These are phyloP conservation scores for Penicillium bovifimosum DNA, from an alignment of 495 filamentous ascomycete genomes.

Conservation along the genomic window DNA sequence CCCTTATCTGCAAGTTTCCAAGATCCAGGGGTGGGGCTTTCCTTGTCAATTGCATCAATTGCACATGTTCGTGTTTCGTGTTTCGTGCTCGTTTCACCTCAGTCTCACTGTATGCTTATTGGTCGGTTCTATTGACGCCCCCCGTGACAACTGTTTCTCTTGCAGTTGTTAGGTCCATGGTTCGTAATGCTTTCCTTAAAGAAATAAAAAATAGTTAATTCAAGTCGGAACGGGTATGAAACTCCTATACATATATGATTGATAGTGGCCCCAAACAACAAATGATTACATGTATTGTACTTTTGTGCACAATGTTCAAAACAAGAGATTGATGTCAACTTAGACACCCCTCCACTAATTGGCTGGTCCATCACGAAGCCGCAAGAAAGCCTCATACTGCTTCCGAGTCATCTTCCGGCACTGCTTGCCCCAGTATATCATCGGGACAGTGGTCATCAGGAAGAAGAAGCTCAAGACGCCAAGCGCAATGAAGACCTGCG, in stretches of 20 bases:
- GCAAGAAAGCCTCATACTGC: constrained; percentile 16
- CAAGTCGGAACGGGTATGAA: neutral
- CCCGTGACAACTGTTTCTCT: too few relatives aligned
- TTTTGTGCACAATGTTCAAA: neutral
- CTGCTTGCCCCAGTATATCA: constrained; percentile 18
- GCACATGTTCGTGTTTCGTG: too few relatives aligned
- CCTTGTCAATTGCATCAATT: too few relatives aligned
- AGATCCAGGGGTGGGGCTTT: too few relatives aligned
- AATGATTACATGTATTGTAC: neutral
- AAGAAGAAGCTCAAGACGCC: constrained; percentile 18
- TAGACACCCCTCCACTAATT: neutral
- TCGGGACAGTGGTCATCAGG: constrained; percentile 15
- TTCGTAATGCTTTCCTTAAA: too few relatives aligned
- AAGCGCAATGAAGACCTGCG: constrained; percentile 26
- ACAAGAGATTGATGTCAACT: too few relatives aligned
- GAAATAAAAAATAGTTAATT: neutral
- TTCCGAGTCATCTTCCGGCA: constrained; percentile 13
- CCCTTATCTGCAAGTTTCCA: too few relatives aligned
- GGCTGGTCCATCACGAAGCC: constrained; percentile 13
- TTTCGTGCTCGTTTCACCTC: too few relatives aligned
- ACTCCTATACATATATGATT: too few relatives aligned
- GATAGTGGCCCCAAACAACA: neutral
- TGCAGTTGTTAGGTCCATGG: too few relatives aligned
- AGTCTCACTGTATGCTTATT: too few relatives aligned
- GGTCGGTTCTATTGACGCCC: too few relatives aligned